A percentile compares a stretch with the other conserved stretches of the same genome.
Evolutionary conservation across 192 early-diverging fungal genomes (phyloP).

Genomic region (Podila epigama): DNA sequence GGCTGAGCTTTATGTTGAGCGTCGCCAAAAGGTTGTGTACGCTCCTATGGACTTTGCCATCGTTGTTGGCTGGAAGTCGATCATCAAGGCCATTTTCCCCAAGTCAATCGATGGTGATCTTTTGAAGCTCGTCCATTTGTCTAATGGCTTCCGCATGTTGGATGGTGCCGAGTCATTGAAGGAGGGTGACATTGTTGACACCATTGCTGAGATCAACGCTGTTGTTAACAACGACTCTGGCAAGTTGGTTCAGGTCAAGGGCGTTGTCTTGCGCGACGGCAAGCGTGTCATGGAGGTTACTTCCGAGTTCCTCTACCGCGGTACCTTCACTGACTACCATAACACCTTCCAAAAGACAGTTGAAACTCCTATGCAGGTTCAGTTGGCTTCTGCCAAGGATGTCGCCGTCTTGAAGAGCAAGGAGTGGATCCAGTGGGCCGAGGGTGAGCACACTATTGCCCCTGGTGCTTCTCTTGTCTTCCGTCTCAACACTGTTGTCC

Average conservation of each 20-base stretch:
- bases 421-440: constrained; percentile 85
- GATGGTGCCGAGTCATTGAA: constrained; percentile 74
- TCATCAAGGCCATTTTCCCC: constrained; percentile 92
- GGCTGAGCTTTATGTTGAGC: constrained; percentile 70
- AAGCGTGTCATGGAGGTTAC: constrained; percentile 88
- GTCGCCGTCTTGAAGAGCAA: constrained; percentile 90
- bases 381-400: constrained; percentile 79
- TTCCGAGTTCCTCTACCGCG: constrained; percentile 92
- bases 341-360: constrained; percentile 86
- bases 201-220: constrained; percentile 83
- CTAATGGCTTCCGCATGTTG: constrained; percentile 91
- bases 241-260: constrained; percentile 92
- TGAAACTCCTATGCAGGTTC: constrained; percentile 82
- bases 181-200: constrained; percentile 85
- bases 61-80: constrained; percentile 88
- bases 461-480: constrained; percentile 77
- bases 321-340: constrained; percentile 85
- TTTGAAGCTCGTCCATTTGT: constrained; percentile 90
- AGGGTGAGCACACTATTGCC: constrained; percentile 62
- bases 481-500: constrained; percentile 72
- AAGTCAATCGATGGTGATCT: constrained; percentile 95
- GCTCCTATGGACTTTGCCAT: constrained; percentile 97
- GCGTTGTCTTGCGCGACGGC: constrained; percentile 73
- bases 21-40: constrained; percentile 72
- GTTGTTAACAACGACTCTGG: constrained; percentile 90